Evolutionary conservation across 2,329 filamentous ascomycete species (phyloP).

Genomic region (Talaromyces verruculosus): DNA sequence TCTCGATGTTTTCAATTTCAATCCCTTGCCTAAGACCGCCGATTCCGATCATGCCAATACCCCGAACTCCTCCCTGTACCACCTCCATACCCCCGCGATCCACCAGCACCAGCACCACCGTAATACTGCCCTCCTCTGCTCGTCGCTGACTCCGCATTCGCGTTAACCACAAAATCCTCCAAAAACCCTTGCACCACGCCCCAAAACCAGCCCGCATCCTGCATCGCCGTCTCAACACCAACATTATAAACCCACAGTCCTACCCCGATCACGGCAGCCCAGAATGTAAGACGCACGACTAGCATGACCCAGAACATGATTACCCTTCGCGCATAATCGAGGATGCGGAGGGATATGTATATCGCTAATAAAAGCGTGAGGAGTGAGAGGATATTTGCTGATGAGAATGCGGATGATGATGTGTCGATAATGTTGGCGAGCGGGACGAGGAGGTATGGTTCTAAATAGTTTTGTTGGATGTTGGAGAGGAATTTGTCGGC

Average conservation of each 20-base stretch:
- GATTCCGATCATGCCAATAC: constrained; percentile 19
- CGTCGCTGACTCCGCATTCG: constrained; percentile 17
- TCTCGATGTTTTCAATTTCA: background rate
- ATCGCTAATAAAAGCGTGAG: constrained; percentile 59
- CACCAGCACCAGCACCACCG: background rate
- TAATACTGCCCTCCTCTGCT: background rate
- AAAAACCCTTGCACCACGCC: constrained; percentile 65
- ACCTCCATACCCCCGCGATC: background rate
- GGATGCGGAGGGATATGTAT: constrained; percentile 63
- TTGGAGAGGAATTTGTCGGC: constrained; percentile 25
- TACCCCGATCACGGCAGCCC: constrained; percentile 57
- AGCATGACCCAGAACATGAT: constrained; percentile 77
- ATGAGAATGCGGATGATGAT: constrained; percentile 34
- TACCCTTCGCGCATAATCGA: constrained; percentile 68
- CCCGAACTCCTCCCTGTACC: constrained; percentile 18
- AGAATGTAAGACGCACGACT: constrained; percentile 63
- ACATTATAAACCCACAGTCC: constrained; percentile 55
- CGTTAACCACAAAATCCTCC: constrained; percentile 52
- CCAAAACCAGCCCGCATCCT: constrained; percentile 53
- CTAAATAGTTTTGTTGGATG: constrained; percentile 43
- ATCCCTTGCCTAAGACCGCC: background rate
- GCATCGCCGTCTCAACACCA: constrained; percentile 36
- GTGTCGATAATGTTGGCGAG: constrained; percentile 37
- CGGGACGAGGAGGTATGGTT: constrained; percentile 51
- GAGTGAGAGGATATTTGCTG: constrained; percentile 39